Base-by-base conservation (phyloP, 805 yeast species). In the Gaillardinia entomophila region DNA sequence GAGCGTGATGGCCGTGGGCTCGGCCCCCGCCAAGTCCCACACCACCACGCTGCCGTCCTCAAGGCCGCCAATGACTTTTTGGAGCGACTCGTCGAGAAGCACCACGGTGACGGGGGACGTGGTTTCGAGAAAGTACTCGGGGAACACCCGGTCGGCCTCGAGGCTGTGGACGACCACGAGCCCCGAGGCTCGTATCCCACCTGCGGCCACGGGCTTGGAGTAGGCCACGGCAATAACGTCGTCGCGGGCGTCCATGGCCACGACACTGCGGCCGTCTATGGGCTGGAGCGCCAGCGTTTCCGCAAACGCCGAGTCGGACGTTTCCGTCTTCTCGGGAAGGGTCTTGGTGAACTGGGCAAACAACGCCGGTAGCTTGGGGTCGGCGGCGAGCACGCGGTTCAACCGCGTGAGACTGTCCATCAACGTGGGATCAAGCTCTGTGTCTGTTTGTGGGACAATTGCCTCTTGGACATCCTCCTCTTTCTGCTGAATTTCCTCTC, bases 41-140 rank as follows among this genome's bases (percentile, higher is more conserved):
- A 71, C 50, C n/a, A 65, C 67, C 1, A 77, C 28, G 31, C 62
- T 62, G 0, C 83, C 82, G 42, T 70, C 69, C 12, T 46, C 45
- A 4, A 75, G 60, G 0, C 80, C 76, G 0, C 68, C 79, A 17
- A 72, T 48, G 1, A 77, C 51, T 31, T 64, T 57, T 30, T 60
- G 55, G 2, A 70, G 49, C 15, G 60, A 54, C 8, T 46, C 46
- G 19, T 71, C 68, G 37, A 75, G 73, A 34, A 57, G 60, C 7
- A 69, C 59, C 5, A 45, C 37, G 1, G 60, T 38, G 4, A 76
- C 58, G 12, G 56, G 47, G 1, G 77, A 56, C 7, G 66, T 51
- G 26, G 73, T 57, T 10, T 57, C 55, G 11, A 72, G 55, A 26
- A 61, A 60, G 37, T 55, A 57, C 43, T 65, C 77, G 27, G 50